phyloP scores from a whole-genome alignment of 495 filamentous ascomycete species.

The Xylaria longipes region DNA sequence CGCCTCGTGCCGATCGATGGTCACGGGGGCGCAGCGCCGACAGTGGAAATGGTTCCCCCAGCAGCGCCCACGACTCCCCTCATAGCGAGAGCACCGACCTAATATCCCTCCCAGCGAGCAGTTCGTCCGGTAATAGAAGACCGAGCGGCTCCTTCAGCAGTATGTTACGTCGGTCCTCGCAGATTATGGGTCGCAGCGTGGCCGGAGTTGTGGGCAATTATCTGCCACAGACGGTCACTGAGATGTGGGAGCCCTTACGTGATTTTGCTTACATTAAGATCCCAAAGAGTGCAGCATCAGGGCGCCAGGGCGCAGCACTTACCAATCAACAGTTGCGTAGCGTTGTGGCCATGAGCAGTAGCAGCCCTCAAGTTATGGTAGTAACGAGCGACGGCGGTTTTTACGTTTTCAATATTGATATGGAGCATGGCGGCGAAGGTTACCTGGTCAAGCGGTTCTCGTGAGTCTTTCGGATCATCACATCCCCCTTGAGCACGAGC shows the following conservation, averaged over 20 bases:
- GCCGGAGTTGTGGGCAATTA: conserved; percentile 90
- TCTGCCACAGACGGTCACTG: conserved; percentile 86
- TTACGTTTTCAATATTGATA: conserved; percentile 92
- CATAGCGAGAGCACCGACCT: conserved; percentile 49
- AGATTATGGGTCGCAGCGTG: conserved; percentile 89
- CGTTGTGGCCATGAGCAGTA: conserved; percentile 94
- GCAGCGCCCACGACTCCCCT: conserved; percentile 50
- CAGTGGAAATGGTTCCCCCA: conserved; percentile 53
- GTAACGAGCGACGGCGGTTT: conserved; percentile 95
- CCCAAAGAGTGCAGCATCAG: conserved; percentile 62
- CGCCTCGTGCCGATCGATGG: conserved; percentile 54
- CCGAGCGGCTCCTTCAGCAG: conserved; percentile 76
- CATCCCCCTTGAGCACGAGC: neutral
- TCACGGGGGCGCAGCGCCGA: conserved; percentile 56
- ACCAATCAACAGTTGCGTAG: conserved; percentile 63
- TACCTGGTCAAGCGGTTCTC: conserved; percentile 87
- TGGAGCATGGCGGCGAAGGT: conserved; percentile 96
- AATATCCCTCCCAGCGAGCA: conserved; percentile 42
- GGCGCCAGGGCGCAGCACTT: conserved; percentile 43
- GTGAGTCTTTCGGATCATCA: conserved; percentile 54
- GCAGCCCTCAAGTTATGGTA: conserved; percentile 94
- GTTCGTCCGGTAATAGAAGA: conserved; percentile 55
- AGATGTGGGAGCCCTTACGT: conserved; percentile 95
- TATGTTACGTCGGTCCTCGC: conserved; percentile 94
- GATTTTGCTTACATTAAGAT: conserved; percentile 97